Conservation (phyloP, 192 early-diverging fungal species). For the Tieghemiomyces parasiticus region DNA sequence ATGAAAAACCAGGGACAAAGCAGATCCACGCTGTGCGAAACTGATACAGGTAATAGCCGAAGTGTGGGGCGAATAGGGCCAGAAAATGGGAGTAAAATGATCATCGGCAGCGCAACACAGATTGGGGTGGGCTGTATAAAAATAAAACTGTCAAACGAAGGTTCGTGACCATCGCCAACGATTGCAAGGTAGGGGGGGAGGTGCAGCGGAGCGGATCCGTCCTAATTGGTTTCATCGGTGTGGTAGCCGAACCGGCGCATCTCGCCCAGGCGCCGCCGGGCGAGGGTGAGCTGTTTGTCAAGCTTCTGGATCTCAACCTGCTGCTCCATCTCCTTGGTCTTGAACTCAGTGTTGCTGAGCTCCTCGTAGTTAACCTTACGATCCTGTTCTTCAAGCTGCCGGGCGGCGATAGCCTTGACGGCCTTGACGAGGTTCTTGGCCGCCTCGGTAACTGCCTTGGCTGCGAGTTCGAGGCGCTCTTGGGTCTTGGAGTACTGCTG, state of each 20-base stretch:
- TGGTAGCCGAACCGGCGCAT: slow-evolving; percentile 80
- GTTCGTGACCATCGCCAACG: no score
- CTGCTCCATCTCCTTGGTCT: slow-evolving; percentile 94
- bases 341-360: slow-evolving; percentile 84
- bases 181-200: no score
- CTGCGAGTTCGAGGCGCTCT: slow-evolving; percentile 83
- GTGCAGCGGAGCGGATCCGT: no score
- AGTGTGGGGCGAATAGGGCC: no score
- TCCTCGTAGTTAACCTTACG: slow-evolving; percentile 42
- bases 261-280: slow-evolving; percentile 77
- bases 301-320: slow-evolving; percentile 93
- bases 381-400: slow-evolving; percentile 42
- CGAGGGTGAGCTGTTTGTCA: slow-evolving; percentile 79
- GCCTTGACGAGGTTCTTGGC: slow-evolving; percentile 81
- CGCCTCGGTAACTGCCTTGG: slow-evolving; percentile 85
- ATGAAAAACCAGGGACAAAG: no score
- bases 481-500: slow-evolving; percentile 85
- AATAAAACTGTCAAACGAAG: no score
- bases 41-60: no score
- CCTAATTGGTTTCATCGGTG: slow-evolving; percentile 22
- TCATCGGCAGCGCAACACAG: no score
- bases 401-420: slow-evolving; percentile 67
- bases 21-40: no score
- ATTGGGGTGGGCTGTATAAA: no score
- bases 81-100: no score